Evolutionary conservation across 257 asterid genomes (phyloP).

Genomic region (Nemophila menziesii): DNA sequence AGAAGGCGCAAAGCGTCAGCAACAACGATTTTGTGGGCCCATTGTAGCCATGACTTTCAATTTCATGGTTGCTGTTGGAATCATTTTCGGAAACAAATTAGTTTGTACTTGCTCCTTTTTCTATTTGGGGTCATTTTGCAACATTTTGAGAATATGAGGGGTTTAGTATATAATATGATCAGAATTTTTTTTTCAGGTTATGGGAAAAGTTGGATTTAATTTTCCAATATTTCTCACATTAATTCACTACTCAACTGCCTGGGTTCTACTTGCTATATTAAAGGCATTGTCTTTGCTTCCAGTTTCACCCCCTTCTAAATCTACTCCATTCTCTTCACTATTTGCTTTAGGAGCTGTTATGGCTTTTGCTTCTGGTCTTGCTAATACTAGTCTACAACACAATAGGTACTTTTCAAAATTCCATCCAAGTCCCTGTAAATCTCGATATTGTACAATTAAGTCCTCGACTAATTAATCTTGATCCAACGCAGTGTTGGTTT

Average conservation of each 20-base stretch:
- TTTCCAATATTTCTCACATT: constrained; percentile 76
- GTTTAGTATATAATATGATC: background rate
- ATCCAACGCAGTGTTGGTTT: constrained; percentile 70
- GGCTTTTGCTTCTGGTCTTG: constrained; percentile 87
- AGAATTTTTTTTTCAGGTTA: constrained; percentile 34
- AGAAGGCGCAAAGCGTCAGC: constrained; percentile 81
- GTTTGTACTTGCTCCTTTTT: constrained; percentile 21
- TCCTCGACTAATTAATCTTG: constrained; percentile 3
- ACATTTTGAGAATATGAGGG: no score
- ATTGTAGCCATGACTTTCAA: constrained; percentile 68
- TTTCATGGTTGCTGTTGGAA: constrained; percentile 74
- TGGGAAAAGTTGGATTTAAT: constrained; percentile 86
- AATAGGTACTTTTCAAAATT: constrained; percentile 77
- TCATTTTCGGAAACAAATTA: constrained; percentile 72
- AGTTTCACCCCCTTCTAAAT: constrained; percentile 53
- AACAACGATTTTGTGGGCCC: constrained; percentile 65
- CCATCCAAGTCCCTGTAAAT: background rate
- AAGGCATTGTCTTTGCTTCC: constrained; percentile 59
- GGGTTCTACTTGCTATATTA: constrained; percentile 67
- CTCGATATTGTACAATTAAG: background rate
- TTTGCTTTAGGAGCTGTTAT: constrained; percentile 75
- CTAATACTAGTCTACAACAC: constrained; percentile 64
- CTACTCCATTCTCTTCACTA: constrained; percentile 66
- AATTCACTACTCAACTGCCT: constrained; percentile 63
- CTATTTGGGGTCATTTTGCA: background rate